Evolutionary conservation across 495 filamentous ascomycete genomes (phyloP), one percentile per base, ranked within the genome.

Genomic region (Talaromyces stipitatus): DNA sequence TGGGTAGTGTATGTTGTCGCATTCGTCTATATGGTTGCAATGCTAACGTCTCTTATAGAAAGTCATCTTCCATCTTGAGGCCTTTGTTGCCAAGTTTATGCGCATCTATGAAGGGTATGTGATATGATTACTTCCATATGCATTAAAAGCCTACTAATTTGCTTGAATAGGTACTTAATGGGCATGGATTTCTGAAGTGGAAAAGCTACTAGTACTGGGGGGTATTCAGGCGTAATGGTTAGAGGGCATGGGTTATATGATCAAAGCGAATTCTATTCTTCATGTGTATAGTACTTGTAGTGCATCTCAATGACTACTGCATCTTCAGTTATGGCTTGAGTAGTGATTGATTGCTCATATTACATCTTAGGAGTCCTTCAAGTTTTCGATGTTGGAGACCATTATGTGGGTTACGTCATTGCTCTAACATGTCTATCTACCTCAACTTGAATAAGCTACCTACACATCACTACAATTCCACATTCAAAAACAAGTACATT

Each of bases 11-110:
- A 73, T 71, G 79, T 66, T 58, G 58, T 30, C 51, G 20, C 3
- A 32, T 22, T 9, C 3, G 23, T 12, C 0, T 22, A 6, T 53
- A 14, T 9, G 6, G 3, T 30, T n/a, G 22, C 2, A 24, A 4
- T 29, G 14, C 68, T 72, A 50, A 72, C 38, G 26, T n/a, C 48
- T 12, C 41, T n/a, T 64, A 60, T 51, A 85, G 78, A 98, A 98
- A 82, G 86, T 92, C 23, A 97, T 98, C 47, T 98, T 98, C 70
- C 94, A 98, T 62, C 80, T 98, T 0, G 94, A 98, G 75, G 94
- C 94, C 22, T 98, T 97, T 72, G 92, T 98, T 30, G 92, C 95
- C 27, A 96, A 96, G 75, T 92, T 96, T 68, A 97, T 98, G 91
- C 82, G 92, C 61, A 85, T 98, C 54, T 82, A 92, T 54, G 94